Percentiles rank a stretch among this genome's conserved stretches.
Conservation (phyloP, 139 green algal genomes). For the Chlamydomonas sp. region DNA sequence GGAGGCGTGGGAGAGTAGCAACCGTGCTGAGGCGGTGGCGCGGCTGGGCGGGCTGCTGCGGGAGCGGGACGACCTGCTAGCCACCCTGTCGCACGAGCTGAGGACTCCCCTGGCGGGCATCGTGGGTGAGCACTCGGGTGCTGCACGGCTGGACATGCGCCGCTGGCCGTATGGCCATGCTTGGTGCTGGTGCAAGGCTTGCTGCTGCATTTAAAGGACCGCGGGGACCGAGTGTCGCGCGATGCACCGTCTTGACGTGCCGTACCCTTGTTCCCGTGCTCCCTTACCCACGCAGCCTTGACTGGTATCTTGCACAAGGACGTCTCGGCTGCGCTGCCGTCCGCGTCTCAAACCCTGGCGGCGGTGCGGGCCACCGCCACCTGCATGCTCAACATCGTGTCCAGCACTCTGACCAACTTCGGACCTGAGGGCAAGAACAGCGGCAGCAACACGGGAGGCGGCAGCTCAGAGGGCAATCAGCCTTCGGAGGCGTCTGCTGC, state of each 20-base stretch:
- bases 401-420: conserved; percentile 43
- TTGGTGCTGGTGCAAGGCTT: too few species aligned
- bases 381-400: conserved; percentile 63
- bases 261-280: background rate
- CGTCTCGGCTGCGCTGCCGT: conserved; percentile 9
- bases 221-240: too few species aligned
- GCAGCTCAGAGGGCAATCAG: background rate
- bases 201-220: too few species aligned
- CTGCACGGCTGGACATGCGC: background rate
- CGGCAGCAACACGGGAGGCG: background rate
- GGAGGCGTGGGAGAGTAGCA: conserved; percentile 48
- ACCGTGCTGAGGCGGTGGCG: conserved; percentile 48
- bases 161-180: too few species aligned
- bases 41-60: conserved; percentile 49
- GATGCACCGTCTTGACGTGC: too few species aligned
- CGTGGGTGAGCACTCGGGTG: conserved; percentile 44
- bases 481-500: background rate
- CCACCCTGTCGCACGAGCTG: conserved; percentile 68
- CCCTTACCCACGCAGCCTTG: conserved; percentile 38
- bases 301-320: conserved; percentile 44
- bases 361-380: conserved; percentile 52
- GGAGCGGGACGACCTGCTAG: conserved; percentile 54
- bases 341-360: conserved; percentile 36
- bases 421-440: background rate
- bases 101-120: conserved; percentile 69